Evolutionary conservation across 2,329 filamentous ascomycete species (phyloP).

Genomic region (Zymoseptoria ardabiliae): DNA sequence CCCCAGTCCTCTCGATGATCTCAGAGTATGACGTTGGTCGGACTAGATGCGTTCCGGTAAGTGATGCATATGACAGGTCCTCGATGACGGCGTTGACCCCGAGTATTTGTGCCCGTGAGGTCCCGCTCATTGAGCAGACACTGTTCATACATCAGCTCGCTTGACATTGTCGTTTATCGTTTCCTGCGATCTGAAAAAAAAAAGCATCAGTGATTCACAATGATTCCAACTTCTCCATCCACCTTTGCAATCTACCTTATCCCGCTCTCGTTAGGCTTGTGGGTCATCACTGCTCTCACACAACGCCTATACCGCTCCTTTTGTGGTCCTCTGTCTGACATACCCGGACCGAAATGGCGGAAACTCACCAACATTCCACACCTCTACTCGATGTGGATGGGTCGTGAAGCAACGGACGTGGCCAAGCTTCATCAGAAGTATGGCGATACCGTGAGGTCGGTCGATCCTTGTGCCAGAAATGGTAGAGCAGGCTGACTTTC

Average conservation of each 20-base stretch:
- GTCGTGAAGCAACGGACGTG: slow-evolving; percentile 8
- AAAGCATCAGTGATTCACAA: background rate
- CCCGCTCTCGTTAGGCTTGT: background rate
- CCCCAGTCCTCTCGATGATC: background rate
- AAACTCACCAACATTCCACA: slow-evolving; percentile 14
- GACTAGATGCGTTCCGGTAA: background rate
- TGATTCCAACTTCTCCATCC: background rate
- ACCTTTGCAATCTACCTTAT: background rate
- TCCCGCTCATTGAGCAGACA: background rate
- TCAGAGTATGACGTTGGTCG: background rate
- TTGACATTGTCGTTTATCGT: background rate
- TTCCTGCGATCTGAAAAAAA: background rate
- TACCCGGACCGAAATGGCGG: slow-evolving; percentile 33
- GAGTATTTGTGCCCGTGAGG: background rate
- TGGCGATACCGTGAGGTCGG: slow-evolving; percentile 30
- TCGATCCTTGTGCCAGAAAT: slow-evolving; percentile 33
- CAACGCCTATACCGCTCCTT: slow-evolving; percentile 31
- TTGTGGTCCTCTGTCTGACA: slow-evolving; percentile 36
- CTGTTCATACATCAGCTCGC: background rate
- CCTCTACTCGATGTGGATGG: slow-evolving; percentile 7
- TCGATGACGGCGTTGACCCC: background rate
- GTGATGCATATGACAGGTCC: background rate
- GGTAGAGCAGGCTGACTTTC: slow-evolving; percentile 23
- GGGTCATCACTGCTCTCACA: background rate
- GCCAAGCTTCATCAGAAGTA: slow-evolving; percentile 29